phyloP scores from a whole-genome alignment of 257 asterid genomes.

The Petunia secreta region DNA sequence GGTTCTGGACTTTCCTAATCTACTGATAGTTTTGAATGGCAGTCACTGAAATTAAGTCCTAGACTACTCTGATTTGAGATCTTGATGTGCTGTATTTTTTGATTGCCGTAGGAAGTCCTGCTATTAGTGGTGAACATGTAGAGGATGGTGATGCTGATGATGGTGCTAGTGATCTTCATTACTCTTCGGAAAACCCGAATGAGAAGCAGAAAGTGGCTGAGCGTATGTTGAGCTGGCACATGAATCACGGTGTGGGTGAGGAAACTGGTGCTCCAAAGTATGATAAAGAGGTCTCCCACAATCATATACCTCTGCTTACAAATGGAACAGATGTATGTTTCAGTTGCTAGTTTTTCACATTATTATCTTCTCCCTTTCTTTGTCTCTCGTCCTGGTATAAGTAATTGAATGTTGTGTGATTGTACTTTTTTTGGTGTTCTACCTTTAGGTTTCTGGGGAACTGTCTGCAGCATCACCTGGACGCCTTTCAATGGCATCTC shows the following conservation, averaged over 20 bases:
- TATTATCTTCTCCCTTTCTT: constrained; percentile 2
- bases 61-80: background rate
- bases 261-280: constrained; percentile 72
- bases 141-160: constrained; percentile 66
- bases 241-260: constrained; percentile 75
- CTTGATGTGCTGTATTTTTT: constrained; percentile 18
- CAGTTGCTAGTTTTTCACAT: constrained; percentile 28
- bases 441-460: constrained; percentile 88
- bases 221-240: constrained; percentile 97
- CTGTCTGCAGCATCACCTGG: constrained; percentile 97
- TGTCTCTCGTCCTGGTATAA: background rate
- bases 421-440: constrained; percentile 24
- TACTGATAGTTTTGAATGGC: background rate
- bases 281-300: constrained; percentile 89
- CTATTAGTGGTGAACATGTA: constrained; percentile 76
- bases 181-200: constrained; percentile 56
- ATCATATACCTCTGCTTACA: constrained; percentile 89
- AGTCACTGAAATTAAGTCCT: background rate
- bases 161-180: constrained; percentile 55
- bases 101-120: constrained; percentile 78
- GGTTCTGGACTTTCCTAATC: background rate
- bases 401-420: constrained; percentile 18
- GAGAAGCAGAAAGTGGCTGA: constrained; percentile 85
- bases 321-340: constrained; percentile 89
- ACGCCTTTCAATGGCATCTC: constrained; percentile 95